Evolutionary conservation across 2,329 filamentous ascomycete genomes (phyloP).

Genomic region (Nigrospora oryzae): DNA sequence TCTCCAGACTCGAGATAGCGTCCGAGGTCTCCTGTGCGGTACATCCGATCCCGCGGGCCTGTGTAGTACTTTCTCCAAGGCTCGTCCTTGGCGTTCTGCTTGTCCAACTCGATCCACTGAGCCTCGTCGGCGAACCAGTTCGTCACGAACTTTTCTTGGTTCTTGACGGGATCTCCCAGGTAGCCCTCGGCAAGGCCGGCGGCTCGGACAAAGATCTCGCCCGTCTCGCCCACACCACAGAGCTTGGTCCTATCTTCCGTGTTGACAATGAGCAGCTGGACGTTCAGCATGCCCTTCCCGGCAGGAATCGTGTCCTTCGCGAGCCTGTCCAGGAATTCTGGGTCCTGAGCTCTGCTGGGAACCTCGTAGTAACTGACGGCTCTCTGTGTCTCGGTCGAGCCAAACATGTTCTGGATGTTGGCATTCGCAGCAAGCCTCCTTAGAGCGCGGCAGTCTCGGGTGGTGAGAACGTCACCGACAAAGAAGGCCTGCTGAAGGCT

Average conservation of each 20-base stretch:
- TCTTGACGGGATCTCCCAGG: slow-evolving; percentile 48
- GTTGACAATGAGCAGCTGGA: slow-evolving; percentile 66
- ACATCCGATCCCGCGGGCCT: slow-evolving; percentile 77
- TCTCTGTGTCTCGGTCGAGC: slow-evolving; percentile 82
- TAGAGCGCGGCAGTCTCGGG: slow-evolving; percentile 69
- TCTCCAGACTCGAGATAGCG: slow-evolving; percentile 21
- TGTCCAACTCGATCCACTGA: slow-evolving; percentile 59
- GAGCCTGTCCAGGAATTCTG: slow-evolving; percentile 53
- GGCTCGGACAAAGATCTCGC: slow-evolving; percentile 67
- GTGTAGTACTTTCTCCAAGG: slow-evolving; percentile 73
- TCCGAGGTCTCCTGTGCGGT: slow-evolving; percentile 82
- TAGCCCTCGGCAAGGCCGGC: slow-evolving; percentile 72
- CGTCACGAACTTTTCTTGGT: slow-evolving; percentile 61
- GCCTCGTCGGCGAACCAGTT: slow-evolving; percentile 81
- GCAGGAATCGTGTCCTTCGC: slow-evolving; percentile 64
- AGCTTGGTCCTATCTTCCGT: slow-evolving; percentile 48
- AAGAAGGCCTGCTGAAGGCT: slow-evolving; percentile 76
- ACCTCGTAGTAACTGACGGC: slow-evolving; percentile 64
- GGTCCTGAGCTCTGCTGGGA: slow-evolving; percentile 50
- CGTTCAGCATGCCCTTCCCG: slow-evolving; percentile 66
- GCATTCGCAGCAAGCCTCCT: slow-evolving; percentile 68
- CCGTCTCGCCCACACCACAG: slow-evolving; percentile 60
- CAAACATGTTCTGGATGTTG: slow-evolving; percentile 78
- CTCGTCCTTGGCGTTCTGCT: slow-evolving; percentile 47
- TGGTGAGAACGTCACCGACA: slow-evolving; percentile 85